Evolutionary conservation across 176 grass and related monocot genomes (phyloP), one percentile per base, ranked within the genome.

Genomic region (Musa itinerans): DNA sequence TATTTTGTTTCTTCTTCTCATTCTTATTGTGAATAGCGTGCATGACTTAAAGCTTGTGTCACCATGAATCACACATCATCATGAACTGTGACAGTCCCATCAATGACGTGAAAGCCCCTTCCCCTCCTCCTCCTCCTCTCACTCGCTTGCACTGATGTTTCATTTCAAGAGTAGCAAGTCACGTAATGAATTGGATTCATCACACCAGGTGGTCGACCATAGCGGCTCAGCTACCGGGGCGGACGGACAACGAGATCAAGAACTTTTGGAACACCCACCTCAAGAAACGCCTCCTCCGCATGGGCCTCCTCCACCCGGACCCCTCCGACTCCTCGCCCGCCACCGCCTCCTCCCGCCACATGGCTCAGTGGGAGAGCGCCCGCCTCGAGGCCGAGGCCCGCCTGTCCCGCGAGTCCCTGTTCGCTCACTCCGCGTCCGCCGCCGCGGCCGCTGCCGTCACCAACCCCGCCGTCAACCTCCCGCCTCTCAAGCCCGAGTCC

Each of bases 261-360:
- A 79, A 79, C 77, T 79, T 70, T 53, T 79, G 77, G 77, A 79
- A 79, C 66, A 79, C 77, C 65, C 77, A 71, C 77, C 77, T 79
- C 53, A 79, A 79, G 77, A 79, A 70, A 65, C 77, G 77, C 66
- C 77, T 79, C 24, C 66, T 58, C 53, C 77, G 77, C 66, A 79
- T 79, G 77, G 77, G 77, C 15, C 50, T 79, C 65, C 52, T 70
- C 53, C 77, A 69, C 67, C 34, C 67, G 13, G 67, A 23, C 10
- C 10, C 63, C 63, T 4, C 51, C 51, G 8, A 16, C 63, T 11
- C 63, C 22, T 12, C 24, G 8, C 0, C 63, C 64, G 6, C 65
- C 11, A n/a, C 68, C 25, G 16, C 52, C 17, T 19, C 65, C 66
- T 43, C 77, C 52, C 77, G 77, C 27, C 77, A 79, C 66, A 79